Base-by-base conservation (phyloP, 805 yeast genomes). In the Kodamaea jinghongensis region DNA sequence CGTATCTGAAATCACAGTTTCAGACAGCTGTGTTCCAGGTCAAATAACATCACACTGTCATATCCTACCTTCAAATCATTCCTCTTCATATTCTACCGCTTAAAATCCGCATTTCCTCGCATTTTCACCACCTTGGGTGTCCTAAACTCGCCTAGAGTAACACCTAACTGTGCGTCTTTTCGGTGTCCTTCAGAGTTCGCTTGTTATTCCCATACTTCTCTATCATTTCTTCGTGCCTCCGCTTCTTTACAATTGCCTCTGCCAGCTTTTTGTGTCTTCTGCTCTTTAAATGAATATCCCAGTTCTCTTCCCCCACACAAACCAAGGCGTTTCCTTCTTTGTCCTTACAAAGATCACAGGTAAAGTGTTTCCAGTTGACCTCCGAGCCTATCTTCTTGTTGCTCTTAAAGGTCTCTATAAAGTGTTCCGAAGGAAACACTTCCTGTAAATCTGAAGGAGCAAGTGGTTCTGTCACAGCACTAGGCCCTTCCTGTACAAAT, bases 251-350 rank as follows among this genome's bases (percentile, higher is more conserved):
- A 0, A 74, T 73, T 38, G 75, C 63, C 11, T 67, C 64, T 12
- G 73, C 34, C 39, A 70, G 74, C n/a, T 71, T 65, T 46, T 71
- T 75, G 54, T 90, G 99, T 42, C 85, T 72, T 44, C 81, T 71
- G 42, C 96, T 81, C 13, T 65, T 62, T 34, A 79, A 43, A 60
- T 91, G 99, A 4, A 75, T 71, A 4, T 76, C 58, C 82, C 86
- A 87, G 36, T 74, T 83, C 1, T 77, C 75, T 36, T 76, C 79
- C 0, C 97, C 97, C 6, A 93, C 79, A 1, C 84, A 74, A 0
- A 88, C 71, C 10, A 83, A 57, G 1, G 76, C 70, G 2, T 78
- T 70, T 1, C 79, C 79, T 3, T 71, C 67, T 26, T 68, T 64
- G 47, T 79, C 82, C 5, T 58, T 61, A 56, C 99, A 91, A 1